Percentiles rank a stretch among this genome's conserved stretches.
Conservation (phyloP, 331 rosid species). For the Pyrus hybrid region DNA sequence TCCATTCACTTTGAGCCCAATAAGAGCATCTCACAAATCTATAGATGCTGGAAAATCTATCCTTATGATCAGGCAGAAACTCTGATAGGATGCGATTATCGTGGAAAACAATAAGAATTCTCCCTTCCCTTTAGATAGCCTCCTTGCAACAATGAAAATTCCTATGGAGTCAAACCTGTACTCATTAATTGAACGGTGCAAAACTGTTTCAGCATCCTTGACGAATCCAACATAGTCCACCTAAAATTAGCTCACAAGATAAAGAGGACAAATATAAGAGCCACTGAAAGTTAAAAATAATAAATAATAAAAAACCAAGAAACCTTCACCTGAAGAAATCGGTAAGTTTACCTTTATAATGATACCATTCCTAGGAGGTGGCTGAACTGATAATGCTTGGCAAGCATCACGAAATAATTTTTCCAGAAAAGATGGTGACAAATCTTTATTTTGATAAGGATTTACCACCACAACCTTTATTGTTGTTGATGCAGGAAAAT, state of each 20-base stretch:
- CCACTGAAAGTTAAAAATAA: neutral
- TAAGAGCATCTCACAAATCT: neutral
- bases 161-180: constrained; percentile 47
- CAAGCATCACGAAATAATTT: constrained; percentile 81
- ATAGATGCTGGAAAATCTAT: neutral
- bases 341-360: constrained; percentile 46
- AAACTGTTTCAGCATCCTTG: constrained; percentile 74
- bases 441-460: constrained; percentile 86
- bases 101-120: neutral
- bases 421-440: constrained; percentile 67
- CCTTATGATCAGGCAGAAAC: neutral
- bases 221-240: constrained; percentile 75
- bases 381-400: constrained; percentile 55
- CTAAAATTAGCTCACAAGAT: constrained; percentile 30
- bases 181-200: constrained; percentile 67
- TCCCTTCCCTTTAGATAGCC: neutral
- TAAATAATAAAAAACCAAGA: neutral
- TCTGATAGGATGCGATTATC: neutral
- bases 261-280: constrained; percentile 6
- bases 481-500: constrained; percentile 64
- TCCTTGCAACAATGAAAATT: neutral
- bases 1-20: neutral
- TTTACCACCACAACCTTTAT: constrained; percentile 70
- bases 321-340: neutral
- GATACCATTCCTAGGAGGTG: constrained; percentile 50